phyloP scores from a whole-genome alignment of 805 yeast species.

The Nakazawaea pomicola region DNA sequence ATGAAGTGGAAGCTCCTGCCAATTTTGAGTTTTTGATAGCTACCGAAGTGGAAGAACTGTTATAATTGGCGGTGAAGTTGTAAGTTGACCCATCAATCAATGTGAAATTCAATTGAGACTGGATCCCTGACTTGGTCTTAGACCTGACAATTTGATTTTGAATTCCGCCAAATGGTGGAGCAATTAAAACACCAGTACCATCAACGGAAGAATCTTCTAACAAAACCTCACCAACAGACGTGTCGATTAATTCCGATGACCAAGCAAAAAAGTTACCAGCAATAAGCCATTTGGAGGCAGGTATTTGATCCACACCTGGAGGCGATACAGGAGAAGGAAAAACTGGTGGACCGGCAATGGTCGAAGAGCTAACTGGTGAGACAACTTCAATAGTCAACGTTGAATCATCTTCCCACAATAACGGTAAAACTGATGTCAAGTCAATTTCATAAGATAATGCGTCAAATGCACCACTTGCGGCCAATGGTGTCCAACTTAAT shows the following conservation, averaged over 20 bases:
- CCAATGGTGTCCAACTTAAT: conserved; percentile 23
- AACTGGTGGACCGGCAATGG: conserved; percentile 17
- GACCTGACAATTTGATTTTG: conserved; percentile 21
- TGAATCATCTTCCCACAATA: conserved; percentile 23
- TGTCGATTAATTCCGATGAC: conserved; percentile 17
- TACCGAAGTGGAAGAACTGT: conserved; percentile 15
- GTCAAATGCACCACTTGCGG: conserved; percentile 23
- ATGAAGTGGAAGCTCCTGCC: conserved; percentile 12
- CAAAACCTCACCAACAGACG: conserved; percentile 18
- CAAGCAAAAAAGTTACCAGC: conserved; percentile 26
- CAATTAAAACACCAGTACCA: conserved; percentile 21
- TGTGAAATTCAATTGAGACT: conserved; percentile 23
- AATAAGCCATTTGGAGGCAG: conserved; percentile 22
- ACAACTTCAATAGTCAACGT: conserved; percentile 22
- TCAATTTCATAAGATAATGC: conserved; percentile 26
- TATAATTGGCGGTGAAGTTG: conserved; percentile 17
- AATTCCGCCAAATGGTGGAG: conserved; percentile 22
- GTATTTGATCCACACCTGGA: conserved; percentile 13
- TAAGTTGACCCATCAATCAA: conserved; percentile 20
- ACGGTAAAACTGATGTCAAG: conserved; percentile 24
- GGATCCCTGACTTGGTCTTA: conserved; percentile 15
- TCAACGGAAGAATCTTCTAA: conserved; percentile 15
- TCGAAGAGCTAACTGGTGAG: conserved; percentile 21
- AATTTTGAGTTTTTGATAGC: conserved; percentile 15
- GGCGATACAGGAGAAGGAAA: conserved; percentile 20